Evolutionary conservation across 371 early-diverging fungal genomes (phyloP).

Genomic region (Cokeromyces recurvatus): DNA sequence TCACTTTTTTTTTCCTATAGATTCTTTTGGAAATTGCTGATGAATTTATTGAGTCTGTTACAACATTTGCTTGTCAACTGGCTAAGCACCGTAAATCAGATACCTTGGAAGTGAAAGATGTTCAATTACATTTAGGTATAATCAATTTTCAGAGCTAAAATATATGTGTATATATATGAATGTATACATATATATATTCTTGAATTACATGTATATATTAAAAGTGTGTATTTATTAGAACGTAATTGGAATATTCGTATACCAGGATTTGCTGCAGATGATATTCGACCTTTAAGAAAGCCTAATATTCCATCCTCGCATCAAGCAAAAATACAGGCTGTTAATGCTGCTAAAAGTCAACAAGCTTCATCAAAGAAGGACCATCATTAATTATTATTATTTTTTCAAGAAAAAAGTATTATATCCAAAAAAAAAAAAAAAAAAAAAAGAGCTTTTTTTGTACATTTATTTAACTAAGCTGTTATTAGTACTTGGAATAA

Average conservation of each 20-base stretch:
- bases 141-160: too few relatives aligned
- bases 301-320: slow-evolving; percentile 58
- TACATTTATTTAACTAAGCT: too few relatives aligned
- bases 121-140: slow-evolving; percentile 89
- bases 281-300: slow-evolving; percentile 73
- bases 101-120: slow-evolving; percentile 84
- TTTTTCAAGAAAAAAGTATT: background rate
- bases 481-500: too few relatives aligned
- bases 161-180: too few relatives aligned
- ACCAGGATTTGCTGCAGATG: slow-evolving; percentile 85
- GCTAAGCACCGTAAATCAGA: slow-evolving; percentile 88
- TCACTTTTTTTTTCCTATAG: slow-evolving; percentile 27
- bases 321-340: slow-evolving; percentile 66
- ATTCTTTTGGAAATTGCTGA: slow-evolving; percentile 85
- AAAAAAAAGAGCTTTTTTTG: too few relatives aligned
- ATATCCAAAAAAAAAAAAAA: background rate
- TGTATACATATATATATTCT: too few relatives aligned
- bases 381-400: background rate
- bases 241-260: slow-evolving; percentile 93
- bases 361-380: slow-evolving; percentile 8
- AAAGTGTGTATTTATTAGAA: slow-evolving; percentile 48
- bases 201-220: background rate
- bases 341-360: slow-evolving; percentile 51
- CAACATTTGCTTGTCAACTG: slow-evolving; percentile 78
- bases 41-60: slow-evolving; percentile 89